Base-by-base conservation (phyloP, 805 yeast species). In the Zygoascus flipseniorum region DNA sequence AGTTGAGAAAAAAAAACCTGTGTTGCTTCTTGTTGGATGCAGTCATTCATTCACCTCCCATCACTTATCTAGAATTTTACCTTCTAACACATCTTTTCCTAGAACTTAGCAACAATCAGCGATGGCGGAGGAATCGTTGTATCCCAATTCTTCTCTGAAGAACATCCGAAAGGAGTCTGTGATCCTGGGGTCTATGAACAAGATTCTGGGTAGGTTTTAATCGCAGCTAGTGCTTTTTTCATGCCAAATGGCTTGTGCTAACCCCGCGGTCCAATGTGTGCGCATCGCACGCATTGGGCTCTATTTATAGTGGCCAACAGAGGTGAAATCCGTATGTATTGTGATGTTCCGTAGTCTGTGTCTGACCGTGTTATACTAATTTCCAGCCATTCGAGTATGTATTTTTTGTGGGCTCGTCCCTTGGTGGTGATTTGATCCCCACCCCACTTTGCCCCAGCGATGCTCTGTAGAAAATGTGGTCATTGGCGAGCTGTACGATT, bases 101-200 rank as follows among this genome's bases (percentile, higher is more conserved):
- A 23, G 28, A 23, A 23, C 28, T 35, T 35, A 13, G 39, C 39
- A 35, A 35, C 39, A 35, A 35, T 35, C 8, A 35, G 13, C 47
- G 31, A 44, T 26, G 16, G 31, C 47, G 8, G 47, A 23, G 31
- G 47, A 44, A 20, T 18, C 16, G 3, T 18, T 44, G 31, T 46
- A 46, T 18, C 16, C 31, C 26, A 26, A 26, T 31, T 6, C 49
- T 14, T 60, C 64, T 53, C 60, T 69, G 58, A 69, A 69, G 58
- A 63, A 64, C 50, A 66, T 69, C 65, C 70, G 73, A 37, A 65
- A 62, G 16, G 68, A 66, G 52, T 65, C 73, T 47, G 62, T 69
- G 52, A 73, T 79, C 53, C 70, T 79, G 43, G 80, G 82, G 49
- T 66, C 75, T 54, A 77, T 78, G 70, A 76, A 77, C 69, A 77